phyloP scores from a whole-genome alignment of 2,329 filamentous ascomycete genomes.

The Monilinia aucupariae region DNA sequence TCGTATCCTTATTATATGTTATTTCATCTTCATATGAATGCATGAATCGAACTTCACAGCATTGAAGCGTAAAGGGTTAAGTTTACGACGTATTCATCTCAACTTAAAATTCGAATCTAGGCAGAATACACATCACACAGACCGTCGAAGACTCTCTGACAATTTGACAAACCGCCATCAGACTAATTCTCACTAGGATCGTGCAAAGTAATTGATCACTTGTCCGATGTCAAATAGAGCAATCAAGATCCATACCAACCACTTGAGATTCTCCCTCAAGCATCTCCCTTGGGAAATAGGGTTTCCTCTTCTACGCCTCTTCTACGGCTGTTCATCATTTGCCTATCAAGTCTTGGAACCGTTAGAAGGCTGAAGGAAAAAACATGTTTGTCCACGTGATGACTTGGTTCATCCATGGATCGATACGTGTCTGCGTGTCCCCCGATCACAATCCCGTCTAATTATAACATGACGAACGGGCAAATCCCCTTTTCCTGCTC shows the following conservation, averaged over 20 bases:
- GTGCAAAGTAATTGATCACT: not conserved
- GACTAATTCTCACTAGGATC: not conserved
- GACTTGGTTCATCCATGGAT: slow-evolving; percentile 10
- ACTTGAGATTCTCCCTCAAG: not conserved
- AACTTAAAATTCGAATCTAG: not conserved
- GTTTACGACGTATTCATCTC: not conserved
- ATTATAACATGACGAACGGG: not conserved
- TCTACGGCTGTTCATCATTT: not conserved
- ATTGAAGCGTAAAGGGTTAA: not conserved
- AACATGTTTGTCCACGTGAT: slow-evolving; percentile 1
- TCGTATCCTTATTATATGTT: slow-evolving; percentile 1
- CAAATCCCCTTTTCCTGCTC: not conserved
- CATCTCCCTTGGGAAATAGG: not conserved
- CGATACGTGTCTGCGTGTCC: not conserved
- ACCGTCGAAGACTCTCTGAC: too few species aligned
- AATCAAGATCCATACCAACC: not conserved
- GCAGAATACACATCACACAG: not conserved
- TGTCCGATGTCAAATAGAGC: not conserved
- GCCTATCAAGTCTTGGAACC: not conserved
- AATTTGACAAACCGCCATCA: not conserved
- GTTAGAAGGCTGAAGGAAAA: not conserved
- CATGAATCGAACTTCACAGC: slow-evolving; percentile 7
- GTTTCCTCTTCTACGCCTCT: not conserved
- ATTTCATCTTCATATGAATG: slow-evolving; percentile 5
- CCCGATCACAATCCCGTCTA: slow-evolving; percentile 1